Percentiles rank a stretch among this genome's conserved stretches.
These are phyloP conservation scores for Claviceps africana DNA, from an alignment of 2,329 filamentous ascomycete species.

Conservation along the genomic window DNA sequence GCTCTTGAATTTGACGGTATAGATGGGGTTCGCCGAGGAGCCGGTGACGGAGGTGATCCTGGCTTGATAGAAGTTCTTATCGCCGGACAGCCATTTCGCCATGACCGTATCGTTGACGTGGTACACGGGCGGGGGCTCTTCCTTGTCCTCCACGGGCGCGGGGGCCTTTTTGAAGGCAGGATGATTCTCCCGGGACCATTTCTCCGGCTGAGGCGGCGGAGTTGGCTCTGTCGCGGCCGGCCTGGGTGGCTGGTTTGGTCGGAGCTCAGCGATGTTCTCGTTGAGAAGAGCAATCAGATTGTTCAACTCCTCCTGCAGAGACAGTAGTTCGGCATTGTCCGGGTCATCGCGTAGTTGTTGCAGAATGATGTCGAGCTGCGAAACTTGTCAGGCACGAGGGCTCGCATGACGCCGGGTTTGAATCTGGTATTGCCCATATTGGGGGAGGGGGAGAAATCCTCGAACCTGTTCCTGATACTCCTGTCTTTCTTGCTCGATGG, in stretches of 20 bases:
- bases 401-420: no score
- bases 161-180: constrained; percentile 53
- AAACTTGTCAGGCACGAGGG: constrained; percentile 13
- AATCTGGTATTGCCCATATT: no score
- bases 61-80: constrained; percentile 82
- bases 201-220: constrained; percentile 44
- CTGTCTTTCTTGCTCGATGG: constrained; percentile 37
- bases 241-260: constrained; percentile 34
- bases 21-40: constrained; percentile 79
- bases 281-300: constrained; percentile 67
- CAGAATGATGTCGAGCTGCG: constrained; percentile 63
- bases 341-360: constrained; percentile 67
- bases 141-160: constrained; percentile 34
- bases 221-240: constrained; percentile 30
- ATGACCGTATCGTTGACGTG: constrained; percentile 80
- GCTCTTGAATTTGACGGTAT: constrained; percentile 87
- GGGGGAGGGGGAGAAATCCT: no score
- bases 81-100: constrained; percentile 81
- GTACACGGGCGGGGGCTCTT: constrained; percentile 45
- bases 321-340: constrained; percentile 62
- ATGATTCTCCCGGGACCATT: constrained; percentile 71
- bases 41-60: constrained; percentile 90
- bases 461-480: constrained; percentile 43
- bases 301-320: constrained; percentile 68
- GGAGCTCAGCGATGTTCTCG: constrained; percentile 68